These are phyloP conservation scores for Podospora anserina DNA, from an alignment of 495 filamentous ascomycete species.

Conservation along the genomic window DNA sequence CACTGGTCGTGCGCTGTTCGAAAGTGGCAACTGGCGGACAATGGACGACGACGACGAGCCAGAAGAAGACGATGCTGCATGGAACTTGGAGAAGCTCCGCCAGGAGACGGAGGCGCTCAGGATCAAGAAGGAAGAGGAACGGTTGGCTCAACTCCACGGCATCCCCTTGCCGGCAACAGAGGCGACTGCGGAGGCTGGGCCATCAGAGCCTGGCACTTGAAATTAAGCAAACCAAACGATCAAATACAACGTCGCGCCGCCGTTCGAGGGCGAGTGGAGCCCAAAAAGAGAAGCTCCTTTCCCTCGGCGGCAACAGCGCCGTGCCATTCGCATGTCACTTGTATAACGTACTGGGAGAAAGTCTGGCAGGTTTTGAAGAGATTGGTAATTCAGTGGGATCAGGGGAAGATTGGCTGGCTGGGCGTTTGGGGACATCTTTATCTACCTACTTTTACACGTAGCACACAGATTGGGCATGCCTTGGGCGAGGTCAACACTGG, in stretches of 20 bases:
- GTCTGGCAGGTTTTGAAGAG: not conserved
- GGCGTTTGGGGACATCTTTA: not conserved
- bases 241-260: conserved; percentile 21
- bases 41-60: conserved; percentile 64
- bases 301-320: conserved; percentile 20
- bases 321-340: conserved; percentile 6
- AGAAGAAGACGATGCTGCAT: conserved; percentile 59
- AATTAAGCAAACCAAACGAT: not conserved
- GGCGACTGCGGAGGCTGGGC: conserved; percentile 2
- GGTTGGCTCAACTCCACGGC: conserved; percentile 41
- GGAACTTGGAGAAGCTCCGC: conserved; percentile 75
- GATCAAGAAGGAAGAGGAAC: conserved; percentile 61
- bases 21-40: conserved; percentile 86
- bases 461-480: not conserved
- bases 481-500: not conserved
- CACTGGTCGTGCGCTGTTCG: conserved; percentile 90
- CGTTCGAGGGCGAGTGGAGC: conserved; percentile 21
- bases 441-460: not conserved
- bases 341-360: not conserved
- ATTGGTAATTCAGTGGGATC: not conserved
- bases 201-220: conserved; percentile 27
- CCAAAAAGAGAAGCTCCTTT: conserved; percentile 20
- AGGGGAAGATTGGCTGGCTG: not conserved
- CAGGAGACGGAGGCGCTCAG: conserved; percentile 65
- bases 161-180: conserved; percentile 14